Evolutionary conservation across 176 grass and related monocot species (phyloP).

Genomic region (Sorghum bicolor): Sorghum_bicolor_NCBIv3 NC_012874.2:71682001-71682500

Average conservation of each 20-base stretch:
- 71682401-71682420: not conserved
- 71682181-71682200: conserved; percentile 27
- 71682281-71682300: not conserved
- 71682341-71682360: too few relatives aligned
- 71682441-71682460: conserved; percentile 34
- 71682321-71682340: not conserved
- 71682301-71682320: not conserved
- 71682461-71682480: conserved; percentile 28
- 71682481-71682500: conserved; percentile 13
- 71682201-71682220: conserved; percentile 36
- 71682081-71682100: conserved; percentile 23
- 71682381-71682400: not conserved
- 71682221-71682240: conserved; percentile 36
- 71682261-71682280: not conserved
- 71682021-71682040: conserved; percentile 21
- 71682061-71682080: conserved; percentile 31
- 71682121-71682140: not conserved
- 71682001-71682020: not conserved
- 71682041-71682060: not conserved
- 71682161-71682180: conserved; percentile 42
- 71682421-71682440: not conserved
- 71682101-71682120: conserved; percentile 35
- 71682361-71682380: not conserved
- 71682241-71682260: not conserved
- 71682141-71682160: conserved; percentile 7